Base-by-base conservation (phyloP, 2,329 filamentous ascomycete species). In the Mycogone perniciosa region DNA sequence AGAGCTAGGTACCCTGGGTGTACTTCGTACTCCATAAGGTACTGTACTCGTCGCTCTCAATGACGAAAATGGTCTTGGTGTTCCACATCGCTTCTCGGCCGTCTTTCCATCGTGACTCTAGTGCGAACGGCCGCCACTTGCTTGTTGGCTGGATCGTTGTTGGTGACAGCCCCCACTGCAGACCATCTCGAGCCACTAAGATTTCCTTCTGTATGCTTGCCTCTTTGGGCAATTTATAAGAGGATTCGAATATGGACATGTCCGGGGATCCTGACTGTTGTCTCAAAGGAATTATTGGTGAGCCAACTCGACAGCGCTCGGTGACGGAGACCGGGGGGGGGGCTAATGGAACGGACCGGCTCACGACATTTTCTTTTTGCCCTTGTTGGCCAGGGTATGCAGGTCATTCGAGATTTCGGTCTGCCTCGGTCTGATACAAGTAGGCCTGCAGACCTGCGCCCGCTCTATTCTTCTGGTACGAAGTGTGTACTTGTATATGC, bases 341-440 rank as follows among this genome's bases (percentile, higher is more conserved):
- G 56, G 51, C 58, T 58, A 59, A 53, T 62, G 62, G 62, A 50
- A 64, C 61, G 61, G 62, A 56, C 62, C 60, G 61, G 59, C 50
- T 57, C 50, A 47, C 39, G 31, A 47, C 43, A 31, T 37, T 38
- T 29, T 44, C 42, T 10, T 33, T 31, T 38, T 13, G 40, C 31
- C 41, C 31, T 41, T 45, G 13, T 33, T 20, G 33, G 20, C 20
- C 20, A 20, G 20, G 20, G 20, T 20, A 20, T 20, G 20, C 20
- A 20, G 20, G 20, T 20, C 20, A 20, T 20, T 20, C 20, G 20
- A 41, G 48, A 45, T 37, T 35, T 43, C 46, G 51, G 46, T 49
- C 51, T 53, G 51, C 27, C 38, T 46, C 50, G 46, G 42, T 46
- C 46, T 37, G 51, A 37, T 20, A 20, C 20, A 20, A 3, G 20